These are phyloP conservation scores for Chaetomiaceae sp. DNA, from an alignment of 2,329 filamentous ascomycete genomes.

Conservation along the genomic window DNA sequence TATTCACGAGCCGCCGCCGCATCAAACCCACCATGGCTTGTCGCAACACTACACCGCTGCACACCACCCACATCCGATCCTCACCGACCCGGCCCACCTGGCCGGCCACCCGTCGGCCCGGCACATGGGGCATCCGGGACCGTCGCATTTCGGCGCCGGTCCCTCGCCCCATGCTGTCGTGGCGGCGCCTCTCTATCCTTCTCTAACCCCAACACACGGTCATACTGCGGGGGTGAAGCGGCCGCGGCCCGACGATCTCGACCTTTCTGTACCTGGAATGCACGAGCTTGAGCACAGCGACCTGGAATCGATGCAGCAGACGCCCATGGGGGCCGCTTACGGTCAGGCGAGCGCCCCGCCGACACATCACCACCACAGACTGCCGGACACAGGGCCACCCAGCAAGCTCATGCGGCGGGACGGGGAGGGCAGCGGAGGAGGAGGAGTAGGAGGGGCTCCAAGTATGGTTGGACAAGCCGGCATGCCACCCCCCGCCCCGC, in stretches of 20 bases:
- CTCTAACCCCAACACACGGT: conserved; percentile 40
- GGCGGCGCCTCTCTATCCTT: conserved; percentile 48
- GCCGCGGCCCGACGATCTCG: conserved; percentile 53
- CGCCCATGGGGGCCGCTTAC: conserved; percentile 49
- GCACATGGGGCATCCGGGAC: conserved; percentile 47
- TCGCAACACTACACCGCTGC: conserved; percentile 43
- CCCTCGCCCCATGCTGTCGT: conserved; percentile 44
- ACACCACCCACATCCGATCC: conserved; percentile 48
- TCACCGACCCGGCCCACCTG: conserved; percentile 54
- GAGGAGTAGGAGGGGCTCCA: conserved; percentile 58
- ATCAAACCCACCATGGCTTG: conserved; percentile 39
- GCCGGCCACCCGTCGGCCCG: conserved; percentile 44
- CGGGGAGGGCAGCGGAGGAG: conserved; percentile 37
- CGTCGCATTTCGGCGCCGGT: conserved; percentile 48
- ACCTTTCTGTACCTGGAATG: conserved; percentile 48
- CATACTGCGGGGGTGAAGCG: conserved; percentile 43
- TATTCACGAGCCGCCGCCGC: conserved; percentile 43
- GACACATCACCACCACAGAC: conserved; percentile 75
- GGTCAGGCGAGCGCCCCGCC: conserved; percentile 46
- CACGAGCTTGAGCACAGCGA: conserved; percentile 50
- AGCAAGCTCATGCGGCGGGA: conserved; percentile 63
- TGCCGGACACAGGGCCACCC: conserved; percentile 68
- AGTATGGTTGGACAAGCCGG: conserved; percentile 81
- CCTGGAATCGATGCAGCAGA: conserved; percentile 51
- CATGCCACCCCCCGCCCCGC: conserved; percentile 77